phyloP scores from a whole-genome alignment of 2,329 filamentous ascomycete genomes.

The Alternaria incomplexa region DNA sequence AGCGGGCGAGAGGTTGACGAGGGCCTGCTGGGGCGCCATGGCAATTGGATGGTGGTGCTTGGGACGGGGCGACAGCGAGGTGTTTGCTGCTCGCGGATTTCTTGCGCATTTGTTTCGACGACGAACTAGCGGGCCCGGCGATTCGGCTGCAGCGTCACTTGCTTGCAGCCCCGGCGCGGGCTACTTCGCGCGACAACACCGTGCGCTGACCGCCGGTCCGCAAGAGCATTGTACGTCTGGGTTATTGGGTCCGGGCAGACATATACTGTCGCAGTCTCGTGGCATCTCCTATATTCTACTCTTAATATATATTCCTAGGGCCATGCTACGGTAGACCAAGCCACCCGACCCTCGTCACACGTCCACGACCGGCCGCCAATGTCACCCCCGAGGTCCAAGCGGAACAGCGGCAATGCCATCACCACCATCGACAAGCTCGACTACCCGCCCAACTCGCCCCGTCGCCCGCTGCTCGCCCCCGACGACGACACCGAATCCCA shows the following conservation, averaged over 20 bases:
- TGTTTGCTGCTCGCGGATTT: conserved; percentile 13
- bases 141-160: conserved; percentile 24
- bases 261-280: neutral
- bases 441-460: conserved; percentile 49
- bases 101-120: conserved; percentile 17
- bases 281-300: neutral
- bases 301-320: neutral
- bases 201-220: conserved; percentile 25
- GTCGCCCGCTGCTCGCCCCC: conserved; percentile 50
- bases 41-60: conserved; percentile 11
- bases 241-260: neutral
- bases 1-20: conserved; percentile 84
- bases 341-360: conserved; percentile 26
- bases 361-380: conserved; percentile 27
- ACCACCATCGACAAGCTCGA: conserved; percentile 58
- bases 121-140: conserved; percentile 19
- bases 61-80: conserved; percentile 4
- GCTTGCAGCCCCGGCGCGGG: conserved; percentile 20
- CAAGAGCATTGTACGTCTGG: neutral
- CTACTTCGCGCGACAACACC: conserved; percentile 30
- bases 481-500: conserved; percentile 43
- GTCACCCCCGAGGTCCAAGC: conserved; percentile 42
- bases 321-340: conserved; percentile 15
- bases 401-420: conserved; percentile 35
- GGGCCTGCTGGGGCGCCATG: conserved; percentile 53